These are phyloP conservation scores for Baorangia bicolor DNA, from an alignment of 768 basidiomycete genomes.

Conservation along the genomic window DNA sequence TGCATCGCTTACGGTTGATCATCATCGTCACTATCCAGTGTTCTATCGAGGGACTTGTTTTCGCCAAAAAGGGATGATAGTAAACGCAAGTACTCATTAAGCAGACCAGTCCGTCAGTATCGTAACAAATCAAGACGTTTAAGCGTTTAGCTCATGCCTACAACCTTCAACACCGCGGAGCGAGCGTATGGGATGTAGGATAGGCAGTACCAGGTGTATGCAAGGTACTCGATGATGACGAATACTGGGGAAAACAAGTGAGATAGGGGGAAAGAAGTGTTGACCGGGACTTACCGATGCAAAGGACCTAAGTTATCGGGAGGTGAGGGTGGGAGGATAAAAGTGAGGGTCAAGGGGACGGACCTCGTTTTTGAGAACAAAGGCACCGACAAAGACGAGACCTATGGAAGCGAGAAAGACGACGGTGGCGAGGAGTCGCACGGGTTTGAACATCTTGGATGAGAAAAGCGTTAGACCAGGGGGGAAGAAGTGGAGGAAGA, in stretches of 20 bases:
- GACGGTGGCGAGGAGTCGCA: slow-evolving; percentile 79
- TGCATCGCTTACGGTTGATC: too few relatives aligned
- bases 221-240: slow-evolving; percentile 88
- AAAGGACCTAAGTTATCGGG: slow-evolving; percentile 56
- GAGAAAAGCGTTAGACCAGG: background rate
- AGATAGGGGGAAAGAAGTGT: background rate
- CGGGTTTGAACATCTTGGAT: slow-evolving; percentile 89
- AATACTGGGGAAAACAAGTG: slow-evolving; percentile 53
- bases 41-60: background rate
- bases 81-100: background rate
- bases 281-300: slow-evolving; percentile 48
- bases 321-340: background rate
- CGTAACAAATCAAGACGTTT: background rate
- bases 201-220: slow-evolving; percentile 85
- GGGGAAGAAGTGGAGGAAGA: background rate
- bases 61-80: too few relatives aligned
- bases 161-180: slow-evolving; percentile 61
- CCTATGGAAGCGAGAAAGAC: slow-evolving; percentile 76
- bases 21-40: too few relatives aligned
- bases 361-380: slow-evolving; percentile 69
- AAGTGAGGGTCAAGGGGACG: slow-evolving; percentile 25
- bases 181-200: slow-evolving; percentile 94
- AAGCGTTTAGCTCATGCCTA: slow-evolving; percentile 41
- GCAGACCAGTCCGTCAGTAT: slow-evolving; percentile 1
- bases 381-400: slow-evolving; percentile 84